Evolutionary conservation across 2,329 filamentous ascomycete genomes (phyloP).

Genomic region (Colletotrichum brevisporum): DNA sequence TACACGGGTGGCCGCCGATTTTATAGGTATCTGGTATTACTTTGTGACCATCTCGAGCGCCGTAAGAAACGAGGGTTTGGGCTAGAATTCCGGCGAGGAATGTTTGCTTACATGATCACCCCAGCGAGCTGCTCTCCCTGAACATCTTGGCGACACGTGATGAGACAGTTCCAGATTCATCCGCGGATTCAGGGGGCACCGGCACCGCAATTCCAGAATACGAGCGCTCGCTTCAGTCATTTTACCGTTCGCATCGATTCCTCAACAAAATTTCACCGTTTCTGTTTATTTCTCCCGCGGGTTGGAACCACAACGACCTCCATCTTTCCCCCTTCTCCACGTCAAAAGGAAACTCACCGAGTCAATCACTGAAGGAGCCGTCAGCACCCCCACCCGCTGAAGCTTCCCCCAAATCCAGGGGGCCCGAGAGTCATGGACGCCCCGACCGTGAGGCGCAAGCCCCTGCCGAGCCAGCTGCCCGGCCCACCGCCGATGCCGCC

Average conservation of each 20-base stretch:
- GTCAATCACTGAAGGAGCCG: not conserved
- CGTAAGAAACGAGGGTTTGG: conserved; percentile 5
- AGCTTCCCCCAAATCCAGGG: not conserved
- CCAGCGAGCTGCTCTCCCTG: not conserved
- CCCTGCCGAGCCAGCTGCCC: conserved; percentile 34
- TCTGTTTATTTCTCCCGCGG: not conserved
- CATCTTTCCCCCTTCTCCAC: not conserved
- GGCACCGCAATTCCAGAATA: conserved; percentile 16
- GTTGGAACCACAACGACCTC: not conserved
- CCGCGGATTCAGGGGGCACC: conserved; percentile 18
- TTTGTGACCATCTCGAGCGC: too few relatives aligned
- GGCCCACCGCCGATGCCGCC: conserved; percentile 35
- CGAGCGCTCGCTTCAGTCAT: not conserved
- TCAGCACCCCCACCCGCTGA: not conserved
- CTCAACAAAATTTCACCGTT: not conserved
- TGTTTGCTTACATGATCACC: conserved; percentile 23
- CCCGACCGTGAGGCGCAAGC: conserved; percentile 34
- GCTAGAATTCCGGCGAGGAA: conserved; percentile 6
- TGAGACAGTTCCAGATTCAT: conserved; percentile 41
- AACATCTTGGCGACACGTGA: conserved; percentile 39
- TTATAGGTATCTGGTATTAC: too few relatives aligned
- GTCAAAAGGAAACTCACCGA: not conserved
- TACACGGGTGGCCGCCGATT: too few relatives aligned
- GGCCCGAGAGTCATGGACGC: conserved; percentile 30
- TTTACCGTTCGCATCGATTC: too few relatives aligned